These are phyloP conservation scores for Pistacia integerrima DNA, from an alignment of 345 rosid species.

Conservation along the genomic window DNA sequence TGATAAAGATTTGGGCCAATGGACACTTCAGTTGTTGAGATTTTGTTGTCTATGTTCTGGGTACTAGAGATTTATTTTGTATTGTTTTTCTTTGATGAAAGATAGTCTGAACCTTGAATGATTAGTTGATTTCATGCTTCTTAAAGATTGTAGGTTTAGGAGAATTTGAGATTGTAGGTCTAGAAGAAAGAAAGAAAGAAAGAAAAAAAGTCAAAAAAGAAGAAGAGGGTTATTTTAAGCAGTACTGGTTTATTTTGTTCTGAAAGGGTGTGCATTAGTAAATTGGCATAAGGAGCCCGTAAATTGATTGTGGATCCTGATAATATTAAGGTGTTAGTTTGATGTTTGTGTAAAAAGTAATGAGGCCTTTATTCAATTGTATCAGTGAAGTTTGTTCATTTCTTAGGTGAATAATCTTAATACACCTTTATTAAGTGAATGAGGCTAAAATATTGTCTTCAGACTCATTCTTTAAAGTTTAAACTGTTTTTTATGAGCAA, in stretches of 20 bases:
- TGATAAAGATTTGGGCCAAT: background rate
- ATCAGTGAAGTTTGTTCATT: no score
- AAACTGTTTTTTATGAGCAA: no score
- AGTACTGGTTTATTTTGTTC: background rate
- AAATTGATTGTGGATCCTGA: background rate
- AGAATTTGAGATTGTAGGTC: background rate
- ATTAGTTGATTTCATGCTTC: background rate
- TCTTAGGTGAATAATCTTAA: no score
- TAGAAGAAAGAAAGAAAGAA: background rate
- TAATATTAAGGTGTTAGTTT: background rate
- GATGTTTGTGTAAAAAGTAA: background rate
- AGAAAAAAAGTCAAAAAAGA: background rate
- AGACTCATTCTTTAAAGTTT: no score
- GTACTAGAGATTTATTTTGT: background rate
- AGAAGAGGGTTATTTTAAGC: background rate
- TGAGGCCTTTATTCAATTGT: no score
- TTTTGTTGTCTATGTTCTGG: background rate
- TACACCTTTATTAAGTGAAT: background rate
- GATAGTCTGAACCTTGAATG: background rate
- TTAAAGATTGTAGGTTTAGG: background rate
- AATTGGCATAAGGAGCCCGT: background rate
- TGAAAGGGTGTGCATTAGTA: background rate
- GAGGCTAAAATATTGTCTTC: background rate
- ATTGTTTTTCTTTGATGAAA: background rate
- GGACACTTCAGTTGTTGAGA: no score